Evolutionary conservation across 148 eudicot species (phyloP).

Genomic region (Persicaria tinctoria): DNA sequence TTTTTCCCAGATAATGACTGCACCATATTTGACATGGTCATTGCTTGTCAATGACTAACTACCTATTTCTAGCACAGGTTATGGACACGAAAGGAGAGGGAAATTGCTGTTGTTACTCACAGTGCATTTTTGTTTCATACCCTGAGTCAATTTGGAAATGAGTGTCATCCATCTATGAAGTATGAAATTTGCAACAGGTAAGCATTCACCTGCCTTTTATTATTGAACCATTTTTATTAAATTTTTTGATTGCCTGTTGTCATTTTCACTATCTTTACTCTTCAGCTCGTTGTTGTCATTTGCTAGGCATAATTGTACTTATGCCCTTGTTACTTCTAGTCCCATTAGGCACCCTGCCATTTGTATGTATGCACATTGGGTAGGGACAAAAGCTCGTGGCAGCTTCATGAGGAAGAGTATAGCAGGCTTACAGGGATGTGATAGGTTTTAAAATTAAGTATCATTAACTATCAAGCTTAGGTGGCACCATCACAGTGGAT

Average conservation of each 20-base stretch:
- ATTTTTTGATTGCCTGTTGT: no score
- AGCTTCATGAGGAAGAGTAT: no score
- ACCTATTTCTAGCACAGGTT: slow-evolving; percentile 37
- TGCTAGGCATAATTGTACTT: no score
- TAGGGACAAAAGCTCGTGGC: no score
- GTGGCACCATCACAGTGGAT: background rate
- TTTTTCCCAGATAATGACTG: background rate
- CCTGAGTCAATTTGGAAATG: slow-evolving; percentile 51
- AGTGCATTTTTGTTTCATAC: slow-evolving; percentile 86
- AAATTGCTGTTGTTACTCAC: slow-evolving; percentile 93
- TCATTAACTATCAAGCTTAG: background rate
- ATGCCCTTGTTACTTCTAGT: no score
- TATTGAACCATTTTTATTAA: no score
- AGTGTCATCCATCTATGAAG: slow-evolving; percentile 60
- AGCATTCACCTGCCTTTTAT: slow-evolving; percentile 17
- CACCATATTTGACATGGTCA: background rate
- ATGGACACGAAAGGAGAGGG: slow-evolving; percentile 75
- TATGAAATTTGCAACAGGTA: slow-evolving; percentile 69
- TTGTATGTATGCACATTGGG: no score
- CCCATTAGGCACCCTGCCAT: no score
- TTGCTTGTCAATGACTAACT: background rate
- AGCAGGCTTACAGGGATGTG: no score
- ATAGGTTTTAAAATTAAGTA: no score
- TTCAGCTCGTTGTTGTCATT: no score
- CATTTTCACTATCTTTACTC: no score